These are phyloP conservation scores for Cytidiella melzeri DNA, from an alignment of 768 basidiomycete species.

Conservation along the genomic window DNA sequence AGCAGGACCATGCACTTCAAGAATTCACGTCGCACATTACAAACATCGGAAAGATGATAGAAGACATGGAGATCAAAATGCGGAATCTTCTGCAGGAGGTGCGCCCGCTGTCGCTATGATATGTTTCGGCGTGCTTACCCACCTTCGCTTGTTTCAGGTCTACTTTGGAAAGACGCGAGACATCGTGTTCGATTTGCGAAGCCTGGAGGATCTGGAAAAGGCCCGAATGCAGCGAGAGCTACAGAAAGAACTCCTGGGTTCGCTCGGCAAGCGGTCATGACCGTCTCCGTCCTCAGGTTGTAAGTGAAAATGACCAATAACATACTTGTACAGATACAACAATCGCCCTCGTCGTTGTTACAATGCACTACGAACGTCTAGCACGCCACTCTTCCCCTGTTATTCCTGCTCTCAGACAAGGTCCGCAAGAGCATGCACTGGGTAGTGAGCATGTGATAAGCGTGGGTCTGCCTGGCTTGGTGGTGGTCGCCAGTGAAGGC, in stretches of 20 bases:
- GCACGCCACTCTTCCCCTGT: neutral
- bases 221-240: constrained; percentile 76
- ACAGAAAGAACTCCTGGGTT: constrained; percentile 85
- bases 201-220: constrained; percentile 79
- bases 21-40: constrained; percentile 81
- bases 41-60: constrained; percentile 93
- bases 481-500: neutral
- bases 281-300: neutral
- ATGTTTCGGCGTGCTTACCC: neutral
- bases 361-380: neutral
- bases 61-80: constrained; percentile 99
- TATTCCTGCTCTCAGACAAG: neutral
- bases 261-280: constrained; percentile 54
- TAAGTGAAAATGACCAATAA: neutral
- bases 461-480: too few relatives aligned
- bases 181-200: constrained; percentile 87
- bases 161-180: constrained; percentile 98
- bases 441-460: neutral
- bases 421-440: neutral
- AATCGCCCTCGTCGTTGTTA: neutral
- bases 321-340: neutral
- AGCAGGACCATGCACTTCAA: constrained; percentile 81
- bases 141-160: constrained; percentile 39
- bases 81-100: constrained; percentile 89
- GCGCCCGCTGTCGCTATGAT: constrained; percentile 10